Evolutionary conservation across 305 asterid species (phyloP).

Genomic region (Fraxinus floribunda): DNA sequence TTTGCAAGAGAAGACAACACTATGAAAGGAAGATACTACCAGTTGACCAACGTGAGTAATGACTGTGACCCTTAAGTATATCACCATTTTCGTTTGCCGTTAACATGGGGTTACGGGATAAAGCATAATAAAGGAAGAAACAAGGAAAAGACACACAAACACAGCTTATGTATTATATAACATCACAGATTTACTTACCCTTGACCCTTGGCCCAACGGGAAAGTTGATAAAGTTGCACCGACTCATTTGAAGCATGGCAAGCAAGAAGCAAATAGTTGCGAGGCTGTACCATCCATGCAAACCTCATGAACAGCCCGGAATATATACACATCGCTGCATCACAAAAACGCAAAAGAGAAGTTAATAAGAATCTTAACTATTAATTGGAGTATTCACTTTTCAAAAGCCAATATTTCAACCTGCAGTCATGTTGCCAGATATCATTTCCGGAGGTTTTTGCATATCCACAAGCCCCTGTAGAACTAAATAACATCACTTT

Average conservation of each 20-base stretch:
- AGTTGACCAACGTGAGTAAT: background rate
- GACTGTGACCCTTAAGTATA: background rate
- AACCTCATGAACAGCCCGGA: constrained; percentile 84
- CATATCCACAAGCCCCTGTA: constrained; percentile 66
- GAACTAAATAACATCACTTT: constrained; percentile 17
- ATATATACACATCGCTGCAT: constrained; percentile 80
- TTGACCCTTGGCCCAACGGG: constrained; percentile 80
- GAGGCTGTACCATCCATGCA: constrained; percentile 94
- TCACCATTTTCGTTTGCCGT: background rate
- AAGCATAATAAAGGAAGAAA: background rate
- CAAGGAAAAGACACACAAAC: background rate
- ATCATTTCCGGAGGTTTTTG: constrained; percentile 86
- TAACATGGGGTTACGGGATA: background rate
- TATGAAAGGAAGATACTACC: background rate
- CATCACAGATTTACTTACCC: constrained; percentile 40
- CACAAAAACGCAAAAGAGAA: background rate
- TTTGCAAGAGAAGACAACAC: background rate
- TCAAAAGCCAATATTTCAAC: constrained; percentile 30
- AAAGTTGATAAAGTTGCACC: constrained; percentile 72
- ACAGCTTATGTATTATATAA: background rate
- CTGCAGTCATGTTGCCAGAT: constrained; percentile 96
- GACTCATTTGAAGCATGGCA: constrained; percentile 86
- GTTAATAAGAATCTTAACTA: background rate
- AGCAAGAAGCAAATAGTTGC: constrained; percentile 70
- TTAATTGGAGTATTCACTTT: background rate